Conservation (phyloP, 345 rosid genomes). For the Aquilaria sinensis region DNA sequence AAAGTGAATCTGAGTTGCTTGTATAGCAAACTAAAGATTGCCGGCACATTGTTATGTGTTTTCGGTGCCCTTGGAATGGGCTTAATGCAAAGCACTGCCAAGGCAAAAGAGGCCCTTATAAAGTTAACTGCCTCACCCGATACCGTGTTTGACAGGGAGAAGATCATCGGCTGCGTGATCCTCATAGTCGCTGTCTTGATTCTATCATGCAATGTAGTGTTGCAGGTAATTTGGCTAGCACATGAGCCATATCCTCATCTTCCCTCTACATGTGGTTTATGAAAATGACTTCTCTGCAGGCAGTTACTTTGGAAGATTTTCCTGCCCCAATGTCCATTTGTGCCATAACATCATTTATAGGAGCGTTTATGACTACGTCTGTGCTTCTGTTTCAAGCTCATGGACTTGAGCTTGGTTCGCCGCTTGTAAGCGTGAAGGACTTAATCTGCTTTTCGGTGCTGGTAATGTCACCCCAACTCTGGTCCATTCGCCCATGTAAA, state of each 20-base stretch:
- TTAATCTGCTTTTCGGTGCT: conserved; percentile 44
- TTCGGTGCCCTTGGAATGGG: conserved; percentile 73
- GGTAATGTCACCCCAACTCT: conserved; percentile 27
- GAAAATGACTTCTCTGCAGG: conserved; percentile 29
- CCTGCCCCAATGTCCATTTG: conserved; percentile 88
- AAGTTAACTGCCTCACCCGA: conserved; percentile 1
- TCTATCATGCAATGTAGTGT: conserved; percentile 54
- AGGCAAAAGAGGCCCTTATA: conserved; percentile 11
- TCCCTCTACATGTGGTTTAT: neutral
- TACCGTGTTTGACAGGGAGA: conserved; percentile 38
- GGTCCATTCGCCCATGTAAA: neutral
- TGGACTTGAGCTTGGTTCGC: conserved; percentile 27
- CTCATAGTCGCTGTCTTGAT: conserved; percentile 68
- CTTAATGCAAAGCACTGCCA: conserved; percentile 60
- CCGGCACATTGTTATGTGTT: conserved; percentile 76
- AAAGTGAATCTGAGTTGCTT: conserved; percentile 55
- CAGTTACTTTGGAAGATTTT: conserved; percentile 57
- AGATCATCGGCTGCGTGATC: conserved; percentile 65
- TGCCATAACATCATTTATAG: conserved; percentile 68
- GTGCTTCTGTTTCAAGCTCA: conserved; percentile 39
- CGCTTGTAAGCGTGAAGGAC: conserved; percentile 26
- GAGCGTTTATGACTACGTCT: conserved; percentile 47
- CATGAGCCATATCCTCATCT: neutral
- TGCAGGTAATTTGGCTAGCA: conserved; percentile 45
- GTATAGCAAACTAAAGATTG: conserved; percentile 74